A percentile compares a stretch with the other conserved stretches of the same genome.
Conservation (phyloP, 306 rosid species). For the Glycine soja region DNA sequence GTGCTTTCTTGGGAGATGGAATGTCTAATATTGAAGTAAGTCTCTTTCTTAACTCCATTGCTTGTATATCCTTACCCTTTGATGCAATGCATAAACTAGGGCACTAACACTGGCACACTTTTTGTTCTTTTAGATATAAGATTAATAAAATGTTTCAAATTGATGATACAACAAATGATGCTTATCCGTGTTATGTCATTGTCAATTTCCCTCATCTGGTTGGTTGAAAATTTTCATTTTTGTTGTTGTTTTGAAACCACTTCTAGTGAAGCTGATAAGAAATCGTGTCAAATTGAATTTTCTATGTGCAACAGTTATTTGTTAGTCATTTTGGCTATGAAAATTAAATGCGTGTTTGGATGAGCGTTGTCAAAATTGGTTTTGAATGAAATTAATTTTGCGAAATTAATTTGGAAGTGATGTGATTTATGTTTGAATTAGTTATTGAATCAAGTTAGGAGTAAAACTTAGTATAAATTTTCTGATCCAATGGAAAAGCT, state of each 20-base stretch:
- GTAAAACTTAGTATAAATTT: too few species aligned
- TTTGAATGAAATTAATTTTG: too few species aligned
- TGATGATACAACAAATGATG: constrained; percentile 5
- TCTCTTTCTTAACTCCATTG: constrained; percentile 29
- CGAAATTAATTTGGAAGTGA: too few species aligned
- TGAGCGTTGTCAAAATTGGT: too few species aligned
- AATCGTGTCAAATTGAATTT: constrained; percentile 14
- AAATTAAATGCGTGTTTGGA: background rate
- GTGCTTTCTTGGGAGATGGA: constrained; percentile 97
- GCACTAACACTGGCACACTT: background rate
- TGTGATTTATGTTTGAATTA: too few species aligned
- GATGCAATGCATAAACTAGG: background rate
- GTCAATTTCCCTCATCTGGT: background rate
- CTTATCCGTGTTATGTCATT: background rate
- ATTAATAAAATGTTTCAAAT: background rate
- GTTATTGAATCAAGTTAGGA: too few species aligned
- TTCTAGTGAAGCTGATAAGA: background rate
- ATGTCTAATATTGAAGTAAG: constrained; percentile 91
- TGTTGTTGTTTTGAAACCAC: background rate
- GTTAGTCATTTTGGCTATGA: constrained; percentile 2
- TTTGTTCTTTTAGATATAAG: background rate
- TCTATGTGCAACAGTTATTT: background rate
- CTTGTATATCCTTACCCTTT: background rate
- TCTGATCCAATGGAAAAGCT: too few species aligned
- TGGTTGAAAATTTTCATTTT: constrained; percentile 9